These are phyloP conservation scores for Phascolomyces articulosus DNA, from an alignment of 371 early-diverging fungal genomes.

Conservation along the genomic window DNA sequence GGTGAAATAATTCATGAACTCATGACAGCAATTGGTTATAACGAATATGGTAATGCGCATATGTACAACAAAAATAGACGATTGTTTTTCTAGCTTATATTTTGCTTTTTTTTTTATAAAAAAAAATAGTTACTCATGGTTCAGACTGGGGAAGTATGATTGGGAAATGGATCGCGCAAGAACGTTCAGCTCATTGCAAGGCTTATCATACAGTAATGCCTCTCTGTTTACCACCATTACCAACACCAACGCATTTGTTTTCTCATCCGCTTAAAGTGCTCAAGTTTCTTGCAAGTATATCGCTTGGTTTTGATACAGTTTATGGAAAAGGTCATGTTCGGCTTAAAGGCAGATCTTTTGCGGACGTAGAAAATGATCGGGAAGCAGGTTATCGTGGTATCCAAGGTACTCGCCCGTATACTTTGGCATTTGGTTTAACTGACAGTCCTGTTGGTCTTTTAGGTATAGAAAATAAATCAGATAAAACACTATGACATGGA, in stretches of 20 bases:
- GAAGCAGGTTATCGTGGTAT: constrained; percentile 57
- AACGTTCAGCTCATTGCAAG: constrained; percentile 38
- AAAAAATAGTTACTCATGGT: constrained; percentile 36
- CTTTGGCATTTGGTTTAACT: constrained; percentile 57
- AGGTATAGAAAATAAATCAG: constrained; percentile 14
- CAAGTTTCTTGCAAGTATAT: constrained; percentile 33
- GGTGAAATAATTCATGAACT: constrained; percentile 48
- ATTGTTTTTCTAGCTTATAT: too few species aligned
- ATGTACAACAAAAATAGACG: neutral
- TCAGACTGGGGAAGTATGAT: constrained; percentile 62
- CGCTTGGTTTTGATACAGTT: constrained; percentile 29
- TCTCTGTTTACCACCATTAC: constrained; percentile 39
- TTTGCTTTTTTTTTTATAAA: too few species aligned
- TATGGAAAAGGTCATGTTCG: constrained; percentile 16
- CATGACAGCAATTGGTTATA: constrained; percentile 62
- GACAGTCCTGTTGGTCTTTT: constrained; percentile 66
- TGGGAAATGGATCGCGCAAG: constrained; percentile 38
- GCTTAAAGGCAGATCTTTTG: constrained; percentile 18
- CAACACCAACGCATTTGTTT: constrained; percentile 29
- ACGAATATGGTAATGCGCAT: constrained; percentile 38
- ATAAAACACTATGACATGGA: too few species aligned
- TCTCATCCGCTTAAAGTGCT: constrained; percentile 30
- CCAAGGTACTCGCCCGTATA: constrained; percentile 63
- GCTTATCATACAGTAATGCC: constrained; percentile 53
- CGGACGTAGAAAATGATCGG: constrained; percentile 23